Conservation (phyloP, 2,329 filamentous ascomycete species). For the Whalleya microplaca region DNA sequence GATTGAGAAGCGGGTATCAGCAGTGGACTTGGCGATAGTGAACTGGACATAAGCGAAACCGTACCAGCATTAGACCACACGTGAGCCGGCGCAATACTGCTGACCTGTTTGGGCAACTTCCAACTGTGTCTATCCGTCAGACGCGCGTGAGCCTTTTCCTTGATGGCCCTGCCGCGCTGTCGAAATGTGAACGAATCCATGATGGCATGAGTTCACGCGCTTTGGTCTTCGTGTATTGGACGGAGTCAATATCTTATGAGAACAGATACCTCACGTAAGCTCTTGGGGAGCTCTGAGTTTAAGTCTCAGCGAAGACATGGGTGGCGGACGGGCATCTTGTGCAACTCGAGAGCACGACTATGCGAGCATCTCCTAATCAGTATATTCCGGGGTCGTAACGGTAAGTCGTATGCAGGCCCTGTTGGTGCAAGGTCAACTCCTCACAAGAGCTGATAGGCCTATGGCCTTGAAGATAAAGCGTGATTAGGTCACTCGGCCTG, state of each 20-base stretch:
- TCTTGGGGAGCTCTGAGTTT: not conserved
- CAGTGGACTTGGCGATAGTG: not conserved
- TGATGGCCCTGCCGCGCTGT: slow-evolving; percentile 16
- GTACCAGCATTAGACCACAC: slow-evolving; percentile 37
- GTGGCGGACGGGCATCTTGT: not conserved
- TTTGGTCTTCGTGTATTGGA: not conserved
- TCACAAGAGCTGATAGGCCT: slow-evolving; percentile 14
- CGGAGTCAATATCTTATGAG: not conserved
- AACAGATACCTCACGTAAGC: slow-evolving; percentile 3
- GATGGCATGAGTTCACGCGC: not conserved
- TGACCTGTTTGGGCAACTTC: slow-evolving; percentile 37
- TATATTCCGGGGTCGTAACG: slow-evolving; percentile 1
- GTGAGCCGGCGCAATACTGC: slow-evolving; percentile 37
- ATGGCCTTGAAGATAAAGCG: slow-evolving; percentile 18
- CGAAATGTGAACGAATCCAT: slow-evolving; percentile 22
- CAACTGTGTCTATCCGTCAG: slow-evolving; percentile 34
- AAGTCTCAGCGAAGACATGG: slow-evolving; percentile 4
- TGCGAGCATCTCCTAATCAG: too few relatives aligned
- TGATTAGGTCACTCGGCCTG: slow-evolving; percentile 13
- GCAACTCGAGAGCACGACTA: too few relatives aligned
- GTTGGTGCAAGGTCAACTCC: slow-evolving; percentile 13
- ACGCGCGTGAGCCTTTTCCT: slow-evolving; percentile 26
- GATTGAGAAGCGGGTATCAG: not conserved
- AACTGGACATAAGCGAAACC: not conserved
- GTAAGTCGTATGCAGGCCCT: slow-evolving; percentile 4